Conservation (phyloP, 345 rosid genomes). For the Populus nigra region DNA sequence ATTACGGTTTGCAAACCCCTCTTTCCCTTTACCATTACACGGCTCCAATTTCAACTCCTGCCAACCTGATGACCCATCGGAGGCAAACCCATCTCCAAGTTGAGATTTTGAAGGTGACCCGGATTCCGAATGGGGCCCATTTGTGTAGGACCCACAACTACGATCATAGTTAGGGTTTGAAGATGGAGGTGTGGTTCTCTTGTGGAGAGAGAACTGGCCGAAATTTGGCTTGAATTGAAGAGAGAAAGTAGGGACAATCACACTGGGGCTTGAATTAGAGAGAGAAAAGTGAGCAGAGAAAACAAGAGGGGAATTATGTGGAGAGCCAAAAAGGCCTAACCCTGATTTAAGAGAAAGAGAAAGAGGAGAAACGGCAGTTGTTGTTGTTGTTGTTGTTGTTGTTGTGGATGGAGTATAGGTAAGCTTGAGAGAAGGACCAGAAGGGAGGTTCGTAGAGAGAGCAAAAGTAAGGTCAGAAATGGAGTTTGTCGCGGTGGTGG, state of each 20-base stretch:
- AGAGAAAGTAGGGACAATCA: conserved; percentile 44
- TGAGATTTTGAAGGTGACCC: conserved; percentile 25
- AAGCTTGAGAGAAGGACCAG: conserved; percentile 58
- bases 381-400: not conserved
- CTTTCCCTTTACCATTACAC: conserved; percentile 16
- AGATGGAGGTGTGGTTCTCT: conserved; percentile 27
- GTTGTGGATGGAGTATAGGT: conserved; percentile 33
- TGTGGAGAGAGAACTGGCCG: conserved; percentile 52
- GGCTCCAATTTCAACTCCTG: conserved; percentile 61
- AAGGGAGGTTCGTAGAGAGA: conserved; percentile 51
- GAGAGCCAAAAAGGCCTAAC: conserved; percentile 59
- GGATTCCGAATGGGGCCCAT: conserved; percentile 12
- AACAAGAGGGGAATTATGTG: conserved; percentile 50
- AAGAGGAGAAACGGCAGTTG: conserved; percentile 31
- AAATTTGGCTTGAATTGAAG: conserved; percentile 62
- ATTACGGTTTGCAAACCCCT: conserved; percentile 18
- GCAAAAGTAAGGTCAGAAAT: conserved; percentile 38
- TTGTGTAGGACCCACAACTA: conserved; percentile 15
- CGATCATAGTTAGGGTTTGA: conserved; percentile 29
- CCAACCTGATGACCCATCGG: conserved; percentile 39
- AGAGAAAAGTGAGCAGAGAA: conserved; percentile 55
- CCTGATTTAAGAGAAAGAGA: conserved; percentile 62
- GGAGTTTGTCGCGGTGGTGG: conserved; percentile 22
- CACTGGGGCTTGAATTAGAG: conserved; percentile 23
- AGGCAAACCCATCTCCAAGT: conserved; percentile 26